Percentiles rank a stretch among this genome's conserved stretches.
phyloP scores from a whole-genome alignment of 176 grass and related monocot species.

The Oryza meyeriana region DNA sequence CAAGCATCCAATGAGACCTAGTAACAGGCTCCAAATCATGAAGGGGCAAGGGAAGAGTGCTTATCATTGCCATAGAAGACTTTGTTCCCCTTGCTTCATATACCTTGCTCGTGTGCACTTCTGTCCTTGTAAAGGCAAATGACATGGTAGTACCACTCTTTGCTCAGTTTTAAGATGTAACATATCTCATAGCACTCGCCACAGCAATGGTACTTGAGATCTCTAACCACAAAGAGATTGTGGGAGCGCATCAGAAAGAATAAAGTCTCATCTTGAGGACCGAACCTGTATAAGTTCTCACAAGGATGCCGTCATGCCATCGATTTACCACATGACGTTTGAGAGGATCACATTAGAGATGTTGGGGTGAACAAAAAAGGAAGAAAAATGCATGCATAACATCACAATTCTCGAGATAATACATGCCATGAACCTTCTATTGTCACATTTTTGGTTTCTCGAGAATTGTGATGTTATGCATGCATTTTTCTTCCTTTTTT shows the following conservation, averaged over 20 bases:
- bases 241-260: background rate
- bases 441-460: background rate
- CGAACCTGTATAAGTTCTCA: background rate
- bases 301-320: too few relatives aligned
- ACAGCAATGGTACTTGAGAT: background rate
- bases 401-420: background rate
- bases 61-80: slow-evolving; percentile 3
- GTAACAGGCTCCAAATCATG: background rate
- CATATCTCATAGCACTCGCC: background rate
- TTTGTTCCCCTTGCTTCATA: background rate
- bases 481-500: background rate
- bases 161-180: background rate
- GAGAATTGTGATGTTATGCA: background rate
- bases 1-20: background rate
- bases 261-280: background rate
- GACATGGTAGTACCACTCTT: background rate
- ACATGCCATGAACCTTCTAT: background rate
- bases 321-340: too few relatives aligned
- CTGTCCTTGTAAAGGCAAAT: background rate
- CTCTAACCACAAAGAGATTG: background rate
- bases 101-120: background rate
- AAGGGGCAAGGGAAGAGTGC: background rate
- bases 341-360: background rate
- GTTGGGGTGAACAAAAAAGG: background rate
- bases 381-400: background rate